Percentiles rank a stretch among this genome's conserved stretches.
Evolutionary conservation across 345 rosid species (phyloP).

Genomic region (Corchorus capsularis): DNA sequence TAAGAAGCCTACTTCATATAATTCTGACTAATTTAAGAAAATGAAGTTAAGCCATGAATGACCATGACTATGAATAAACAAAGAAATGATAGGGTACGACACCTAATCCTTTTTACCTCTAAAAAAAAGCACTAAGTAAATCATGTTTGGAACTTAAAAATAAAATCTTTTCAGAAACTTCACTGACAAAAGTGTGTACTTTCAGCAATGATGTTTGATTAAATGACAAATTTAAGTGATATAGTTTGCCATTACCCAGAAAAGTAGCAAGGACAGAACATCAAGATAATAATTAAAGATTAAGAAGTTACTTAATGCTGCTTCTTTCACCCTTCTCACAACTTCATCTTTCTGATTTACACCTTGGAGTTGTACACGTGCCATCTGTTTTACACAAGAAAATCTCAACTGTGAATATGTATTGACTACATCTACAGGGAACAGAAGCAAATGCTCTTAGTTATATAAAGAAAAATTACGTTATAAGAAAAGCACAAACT

Average conservation of each 20-base stretch:
- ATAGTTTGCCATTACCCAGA: neutral
- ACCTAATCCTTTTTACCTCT: neutral
- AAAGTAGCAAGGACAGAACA: neutral
- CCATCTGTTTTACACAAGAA: conserved; percentile 54
- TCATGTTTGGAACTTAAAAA: neutral
- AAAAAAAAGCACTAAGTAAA: neutral
- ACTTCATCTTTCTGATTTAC: conserved; percentile 66
- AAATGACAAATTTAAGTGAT: neutral
- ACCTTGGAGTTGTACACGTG: conserved; percentile 58
- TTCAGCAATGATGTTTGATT: neutral
- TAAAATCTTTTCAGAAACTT: neutral
- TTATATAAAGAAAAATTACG: neutral
- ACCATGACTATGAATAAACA: neutral
- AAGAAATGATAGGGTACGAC: neutral
- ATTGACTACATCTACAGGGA: neutral
- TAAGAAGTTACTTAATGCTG: conserved; percentile 53
- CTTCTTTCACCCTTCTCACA: conserved; percentile 70
- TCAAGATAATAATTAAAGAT: conserved; percentile 1
- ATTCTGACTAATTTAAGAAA: neutral
- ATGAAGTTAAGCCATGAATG: neutral
- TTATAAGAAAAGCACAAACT: neutral
- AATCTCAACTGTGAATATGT: conserved; percentile 9
- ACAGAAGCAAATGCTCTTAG: conserved; percentile 4
- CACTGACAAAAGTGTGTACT: neutral
- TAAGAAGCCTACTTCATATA: neutral